These are phyloP conservation scores for Fraxinus xanthoxyloides DNA, from an alignment of 305 asterid genomes.

Conservation along the genomic window DNA sequence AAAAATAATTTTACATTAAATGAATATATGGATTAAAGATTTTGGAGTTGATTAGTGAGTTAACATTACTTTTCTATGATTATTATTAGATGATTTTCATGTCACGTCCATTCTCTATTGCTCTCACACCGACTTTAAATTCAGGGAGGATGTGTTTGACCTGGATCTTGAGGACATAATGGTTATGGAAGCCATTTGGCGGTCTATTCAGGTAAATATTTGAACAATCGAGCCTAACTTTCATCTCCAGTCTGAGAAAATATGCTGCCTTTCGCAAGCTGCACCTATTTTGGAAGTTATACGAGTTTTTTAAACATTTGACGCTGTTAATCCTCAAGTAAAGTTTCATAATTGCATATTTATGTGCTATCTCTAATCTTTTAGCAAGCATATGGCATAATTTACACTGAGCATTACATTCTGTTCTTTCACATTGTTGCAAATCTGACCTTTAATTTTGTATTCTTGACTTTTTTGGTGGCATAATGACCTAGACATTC, in stretches of 20 bases:
- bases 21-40: neutral
- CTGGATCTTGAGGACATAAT: constrained; percentile 95
- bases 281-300: neutral
- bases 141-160: constrained; percentile 90
- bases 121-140: constrained; percentile 18
- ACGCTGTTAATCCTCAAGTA: neutral
- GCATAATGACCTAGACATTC: neutral
- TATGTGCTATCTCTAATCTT: neutral
- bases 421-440: neutral
- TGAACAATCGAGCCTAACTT: neutral
- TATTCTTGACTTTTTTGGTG: neutral
- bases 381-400: neutral
- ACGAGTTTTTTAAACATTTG: neutral
- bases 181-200: constrained; percentile 99
- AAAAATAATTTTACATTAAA: too few relatives aligned
- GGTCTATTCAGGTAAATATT: constrained; percentile 76
- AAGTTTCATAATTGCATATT: neutral
- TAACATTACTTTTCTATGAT: constrained; percentile 4
- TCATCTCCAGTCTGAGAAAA: neutral
- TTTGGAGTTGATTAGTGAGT: constrained; percentile 9
- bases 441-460: neutral
- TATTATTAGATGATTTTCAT: neutral
- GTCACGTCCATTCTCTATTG: constrained; percentile 16
- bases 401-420: neutral
- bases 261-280: neutral